phyloP scores from a whole-genome alignment of 305 asterid species.

The Plantago rigida region DNA sequence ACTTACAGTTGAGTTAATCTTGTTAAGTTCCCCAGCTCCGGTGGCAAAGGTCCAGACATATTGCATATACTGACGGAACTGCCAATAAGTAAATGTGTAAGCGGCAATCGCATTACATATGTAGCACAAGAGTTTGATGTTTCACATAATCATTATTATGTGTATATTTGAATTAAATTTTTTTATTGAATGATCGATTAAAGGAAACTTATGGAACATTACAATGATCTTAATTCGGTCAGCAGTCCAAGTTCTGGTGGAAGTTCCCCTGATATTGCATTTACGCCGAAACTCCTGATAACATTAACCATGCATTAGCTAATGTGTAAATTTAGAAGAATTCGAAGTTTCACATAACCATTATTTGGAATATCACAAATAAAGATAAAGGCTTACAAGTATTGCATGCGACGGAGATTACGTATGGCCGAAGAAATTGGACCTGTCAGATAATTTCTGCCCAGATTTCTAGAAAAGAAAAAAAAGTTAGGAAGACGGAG shows the following conservation, averaged over 20 bases:
- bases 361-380: too few species aligned
- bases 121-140: too few species aligned
- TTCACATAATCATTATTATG: too few species aligned
- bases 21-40: constrained; percentile 53
- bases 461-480: constrained; percentile 41
- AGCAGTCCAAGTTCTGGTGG: constrained; percentile 72
- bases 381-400: constrained; percentile 34
- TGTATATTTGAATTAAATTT: background rate
- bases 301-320: background rate
- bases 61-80: constrained; percentile 45
- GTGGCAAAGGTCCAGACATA: constrained; percentile 67
- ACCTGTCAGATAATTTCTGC: constrained; percentile 67
- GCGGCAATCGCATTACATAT: background rate
- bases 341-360: too few species aligned
- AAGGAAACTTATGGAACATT: constrained; percentile 26
- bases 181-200: background rate
- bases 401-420: constrained; percentile 51
- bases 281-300: constrained; percentile 43
- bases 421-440: constrained; percentile 52
- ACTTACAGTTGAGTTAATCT: constrained; percentile 35
- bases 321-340: background rate
- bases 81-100: constrained; percentile 9
- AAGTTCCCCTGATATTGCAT: constrained; percentile 63
- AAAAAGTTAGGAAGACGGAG: background rate
- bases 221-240: constrained; percentile 57